These are phyloP conservation scores for Fibroporia radiculosa DNA, from an alignment of 768 basidiomycete genomes.

Conservation along the genomic window DNA sequence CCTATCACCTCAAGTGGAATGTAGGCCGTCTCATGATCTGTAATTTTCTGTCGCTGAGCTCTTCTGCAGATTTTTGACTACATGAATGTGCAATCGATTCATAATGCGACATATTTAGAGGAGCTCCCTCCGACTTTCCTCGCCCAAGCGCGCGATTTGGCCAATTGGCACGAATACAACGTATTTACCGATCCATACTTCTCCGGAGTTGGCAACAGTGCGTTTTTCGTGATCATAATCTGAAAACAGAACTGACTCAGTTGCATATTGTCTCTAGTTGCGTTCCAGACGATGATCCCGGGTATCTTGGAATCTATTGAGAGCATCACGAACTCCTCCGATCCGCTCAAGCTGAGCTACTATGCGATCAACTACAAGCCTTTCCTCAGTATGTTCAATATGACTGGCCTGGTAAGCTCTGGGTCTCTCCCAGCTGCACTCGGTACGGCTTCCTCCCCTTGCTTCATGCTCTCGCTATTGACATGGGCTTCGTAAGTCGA, in stretches of 20 bases:
- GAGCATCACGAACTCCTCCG: constrained; percentile 39
- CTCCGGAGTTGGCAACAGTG: constrained; percentile 42
- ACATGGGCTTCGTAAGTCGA: no score
- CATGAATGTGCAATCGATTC: constrained; percentile 65
- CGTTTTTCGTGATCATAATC: not conserved
- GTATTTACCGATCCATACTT: constrained; percentile 49
- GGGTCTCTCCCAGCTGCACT: constrained; percentile 51
- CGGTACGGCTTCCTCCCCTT: constrained; percentile 29
- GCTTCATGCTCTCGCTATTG: not conserved
- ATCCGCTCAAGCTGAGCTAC: constrained; percentile 51
- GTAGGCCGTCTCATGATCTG: no score
- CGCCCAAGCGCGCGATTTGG: constrained; percentile 49
- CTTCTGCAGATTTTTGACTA: constrained; percentile 59
- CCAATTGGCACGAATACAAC: constrained; percentile 67
- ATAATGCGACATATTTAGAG: constrained; percentile 47
- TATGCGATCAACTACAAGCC: constrained; percentile 70
- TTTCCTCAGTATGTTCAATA: constrained; percentile 70
- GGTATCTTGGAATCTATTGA: constrained; percentile 47
- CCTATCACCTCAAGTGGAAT: constrained; percentile 35
- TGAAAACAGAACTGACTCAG: no score
- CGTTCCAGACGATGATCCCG: constrained; percentile 59
- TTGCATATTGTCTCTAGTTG: constrained; percentile 35
- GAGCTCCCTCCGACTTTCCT: constrained; percentile 42
- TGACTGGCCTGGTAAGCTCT: constrained; percentile 49
- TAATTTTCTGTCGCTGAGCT: no score